Evolutionary conservation across 2,329 filamentous ascomycete genomes (phyloP).

Genomic region (Calonectria pseudoturangicola): DNA sequence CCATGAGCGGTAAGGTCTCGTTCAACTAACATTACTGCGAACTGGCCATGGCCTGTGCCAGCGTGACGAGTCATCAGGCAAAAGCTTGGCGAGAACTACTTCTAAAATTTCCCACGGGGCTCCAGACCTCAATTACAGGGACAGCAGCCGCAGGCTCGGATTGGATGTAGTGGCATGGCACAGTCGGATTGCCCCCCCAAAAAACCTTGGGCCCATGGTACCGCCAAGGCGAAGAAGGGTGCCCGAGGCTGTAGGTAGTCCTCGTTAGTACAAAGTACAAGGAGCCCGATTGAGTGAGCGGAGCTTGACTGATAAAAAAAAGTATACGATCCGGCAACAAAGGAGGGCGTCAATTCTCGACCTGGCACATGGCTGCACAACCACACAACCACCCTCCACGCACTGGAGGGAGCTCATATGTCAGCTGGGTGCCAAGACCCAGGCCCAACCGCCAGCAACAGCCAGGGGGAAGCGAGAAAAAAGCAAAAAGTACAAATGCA

Average conservation of each 20-base stretch:
- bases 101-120: conserved; percentile 32
- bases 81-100: neutral
- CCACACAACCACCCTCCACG: conserved; percentile 30
- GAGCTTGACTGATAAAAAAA: conserved; percentile 22
- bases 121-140: conserved; percentile 9
- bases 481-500: conserved; percentile 30
- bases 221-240: conserved; percentile 14
- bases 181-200: conserved; percentile 23
- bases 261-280: neutral
- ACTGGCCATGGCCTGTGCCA: conserved; percentile 34
- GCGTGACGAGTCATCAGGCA: conserved; percentile 35
- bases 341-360: conserved; percentile 33
- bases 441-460: conserved; percentile 35
- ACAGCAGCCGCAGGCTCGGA: conserved; percentile 19
- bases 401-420: conserved; percentile 40
- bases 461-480: conserved; percentile 30
- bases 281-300: conserved; percentile 1
- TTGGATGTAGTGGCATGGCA: conserved; percentile 19
- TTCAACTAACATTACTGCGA: neutral
- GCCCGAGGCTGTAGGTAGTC: neutral
- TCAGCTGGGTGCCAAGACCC: conserved; percentile 43
- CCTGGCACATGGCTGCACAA: conserved; percentile 14
- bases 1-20: neutral
- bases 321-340: neutral
- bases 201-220: conserved; percentile 26